phyloP scores from a whole-genome alignment of 495 filamentous ascomycete genomes.

The Chaetomium cochliodes region DNA sequence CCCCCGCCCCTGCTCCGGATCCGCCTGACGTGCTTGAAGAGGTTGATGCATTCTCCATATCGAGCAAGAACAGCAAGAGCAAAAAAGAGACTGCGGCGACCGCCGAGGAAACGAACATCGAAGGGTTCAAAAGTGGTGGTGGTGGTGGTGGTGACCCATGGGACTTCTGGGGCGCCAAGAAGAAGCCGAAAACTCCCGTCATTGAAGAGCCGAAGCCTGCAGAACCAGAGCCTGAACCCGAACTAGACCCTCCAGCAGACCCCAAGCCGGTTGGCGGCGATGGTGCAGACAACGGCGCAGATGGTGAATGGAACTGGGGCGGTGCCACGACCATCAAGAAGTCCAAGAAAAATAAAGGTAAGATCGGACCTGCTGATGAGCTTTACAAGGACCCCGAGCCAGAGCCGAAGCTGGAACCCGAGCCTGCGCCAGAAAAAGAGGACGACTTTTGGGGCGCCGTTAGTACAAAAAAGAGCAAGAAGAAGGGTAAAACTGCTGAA shows the following conservation, averaged over 20 bases:
- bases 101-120: constrained; percentile 20
- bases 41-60: constrained; percentile 32
- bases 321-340: constrained; percentile 19
- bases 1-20: constrained; percentile 10
- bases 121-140: constrained; percentile 21
- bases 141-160: constrained; percentile 26
- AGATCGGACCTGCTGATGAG: constrained; percentile 22
- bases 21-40: constrained; percentile 36
- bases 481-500: constrained; percentile 27
- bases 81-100: constrained; percentile 7
- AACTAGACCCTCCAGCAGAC: constrained; percentile 15
- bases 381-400: constrained; percentile 25
- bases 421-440: constrained; percentile 22
- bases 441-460: constrained; percentile 23
- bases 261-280: constrained; percentile 3
- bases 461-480: constrained; percentile 22
- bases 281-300: constrained; percentile 2
- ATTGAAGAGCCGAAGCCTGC: constrained; percentile 16
- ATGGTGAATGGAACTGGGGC: constrained; percentile 8
- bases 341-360: constrained; percentile 32
- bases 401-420: constrained; percentile 27
- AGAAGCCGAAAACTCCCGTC: constrained; percentile 33
- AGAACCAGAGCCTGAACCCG: constrained; percentile 3
- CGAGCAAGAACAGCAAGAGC: constrained; percentile 30
- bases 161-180: constrained; percentile 26